Percentiles rank a stretch among this genome's conserved stretches.
Conservation (phyloP, 169 alveolate genomes). For the Plasmodium berghei region DNA sequence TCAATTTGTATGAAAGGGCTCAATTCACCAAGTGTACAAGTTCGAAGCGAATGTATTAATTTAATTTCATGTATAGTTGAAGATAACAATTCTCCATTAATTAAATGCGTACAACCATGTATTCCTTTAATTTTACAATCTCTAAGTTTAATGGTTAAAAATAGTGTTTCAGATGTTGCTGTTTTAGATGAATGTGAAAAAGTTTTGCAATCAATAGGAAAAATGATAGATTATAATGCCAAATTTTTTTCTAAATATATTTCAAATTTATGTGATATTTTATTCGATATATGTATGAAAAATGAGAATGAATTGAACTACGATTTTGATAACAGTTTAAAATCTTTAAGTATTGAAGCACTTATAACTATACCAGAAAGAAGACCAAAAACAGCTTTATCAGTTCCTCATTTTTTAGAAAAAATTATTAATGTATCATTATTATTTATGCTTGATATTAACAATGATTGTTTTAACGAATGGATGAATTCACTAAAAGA, state of each 20-base stretch:
- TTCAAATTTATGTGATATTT: conserved; percentile 77
- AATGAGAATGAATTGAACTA: conserved; percentile 73
- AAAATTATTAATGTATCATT: conserved; percentile 81
- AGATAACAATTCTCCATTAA: conserved; percentile 75
- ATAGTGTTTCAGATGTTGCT: conserved; percentile 76
- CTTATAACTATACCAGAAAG: conserved; percentile 83
- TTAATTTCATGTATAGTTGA: conserved; percentile 80
- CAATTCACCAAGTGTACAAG: conserved; percentile 77
- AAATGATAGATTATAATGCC: conserved; percentile 85
- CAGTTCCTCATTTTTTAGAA: conserved; percentile 85
- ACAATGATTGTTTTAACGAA: conserved; percentile 88
- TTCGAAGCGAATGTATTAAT: conserved; percentile 83
- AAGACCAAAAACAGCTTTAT: conserved; percentile 85
- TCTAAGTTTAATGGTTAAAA: conserved; percentile 79
- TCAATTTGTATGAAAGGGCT: conserved; percentile 80
- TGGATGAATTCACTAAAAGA: conserved; percentile 88
- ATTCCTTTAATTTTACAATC: conserved; percentile 82
- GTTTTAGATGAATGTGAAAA: conserved; percentile 85
- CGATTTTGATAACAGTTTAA: conserved; percentile 81
- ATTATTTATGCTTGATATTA: conserved; percentile 88
- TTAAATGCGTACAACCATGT: conserved; percentile 78
- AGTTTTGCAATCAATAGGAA: conserved; percentile 80
- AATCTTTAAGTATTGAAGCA: conserved; percentile 85
- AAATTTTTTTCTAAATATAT: conserved; percentile 79
- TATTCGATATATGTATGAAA: conserved; percentile 79